Evolutionary conservation across 2,329 filamentous ascomycete genomes (phyloP), one percentile per base, ranked within the genome.

Genomic region (Penicillium sp.): DNA sequence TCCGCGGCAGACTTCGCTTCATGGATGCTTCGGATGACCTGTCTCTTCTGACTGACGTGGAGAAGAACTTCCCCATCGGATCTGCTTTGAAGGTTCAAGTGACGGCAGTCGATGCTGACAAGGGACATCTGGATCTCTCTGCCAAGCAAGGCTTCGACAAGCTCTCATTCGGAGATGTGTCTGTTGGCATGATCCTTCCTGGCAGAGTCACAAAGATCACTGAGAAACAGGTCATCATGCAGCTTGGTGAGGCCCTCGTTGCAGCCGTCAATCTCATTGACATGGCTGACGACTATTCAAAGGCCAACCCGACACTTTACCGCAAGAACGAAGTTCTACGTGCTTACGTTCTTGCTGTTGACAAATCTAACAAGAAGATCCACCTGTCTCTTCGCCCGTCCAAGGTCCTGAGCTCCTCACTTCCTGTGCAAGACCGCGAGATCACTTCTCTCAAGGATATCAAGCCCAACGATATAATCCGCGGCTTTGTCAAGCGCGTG

Each of bases 401-500:
- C 1, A 90, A 90, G 61, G 89, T 97, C 36, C 79, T 97, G 58
- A 96, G 90, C 75, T 96, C 93, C 1, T 89, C 89, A 1, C 78
- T 95, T 3, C 83, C 87, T 1, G 85, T 97, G 42, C 86, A 87
- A 67, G 94, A 99, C 70, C 85, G 83, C 33, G 91, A 97, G 66
- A 86, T 99, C 60, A 83, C 81, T 11, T 83, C 83, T 16, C 75
- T 87, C 43, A 79, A 85, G n/a, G 86, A 95, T 61, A 69, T 99
- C 28, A 85, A 87, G 53, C 77, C 86, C 34, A 91, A 92, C 56
- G 87, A 95, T 58, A 78, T 97, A 26, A 81, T 96, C 13, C 89
- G 94, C 52, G 95, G 95, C 3, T 97, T 99, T 67, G 85, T 99
- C 65, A 95, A 92, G 76, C 91, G 91, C 62, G 86, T 97, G 37